Evolutionary conservation across 192 early-diverging fungal species (phyloP).

Genomic region (Gorgonomyces haynaldii): DNA sequence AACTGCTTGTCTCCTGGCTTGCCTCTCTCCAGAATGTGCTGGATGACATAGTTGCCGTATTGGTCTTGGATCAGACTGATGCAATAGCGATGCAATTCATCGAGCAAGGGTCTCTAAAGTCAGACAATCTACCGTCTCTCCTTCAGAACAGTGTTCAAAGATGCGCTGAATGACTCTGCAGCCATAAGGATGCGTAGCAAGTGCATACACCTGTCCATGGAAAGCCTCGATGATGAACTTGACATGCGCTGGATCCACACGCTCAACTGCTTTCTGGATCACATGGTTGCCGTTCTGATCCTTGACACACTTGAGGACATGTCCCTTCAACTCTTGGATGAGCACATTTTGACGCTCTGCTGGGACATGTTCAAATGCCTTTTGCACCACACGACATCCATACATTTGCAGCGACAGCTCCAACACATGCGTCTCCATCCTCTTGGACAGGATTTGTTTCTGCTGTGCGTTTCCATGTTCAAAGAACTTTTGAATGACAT

Average conservation of each 20-base stretch:
- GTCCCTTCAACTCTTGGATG: slow-evolving; percentile 84
- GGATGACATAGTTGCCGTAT: slow-evolving; percentile 99
- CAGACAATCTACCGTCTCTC: slow-evolving; percentile 28
- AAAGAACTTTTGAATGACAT: slow-evolving; percentile 99
- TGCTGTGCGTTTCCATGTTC: slow-evolving; percentile 78
- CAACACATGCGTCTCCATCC: slow-evolving; percentile 94
- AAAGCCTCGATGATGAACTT: slow-evolving; percentile 96
- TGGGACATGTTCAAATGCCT: slow-evolving; percentile 89
- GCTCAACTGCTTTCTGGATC: slow-evolving; percentile 98
- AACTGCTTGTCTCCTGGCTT: slow-evolving; percentile 75
- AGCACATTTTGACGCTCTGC: slow-evolving; percentile 83
- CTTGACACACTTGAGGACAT: slow-evolving; percentile 97
- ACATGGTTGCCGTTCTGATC: slow-evolving; percentile 99
- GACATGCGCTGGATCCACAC: slow-evolving; percentile 84
- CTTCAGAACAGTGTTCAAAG: slow-evolving; percentile 97
- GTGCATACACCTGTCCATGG: slow-evolving; percentile 87
- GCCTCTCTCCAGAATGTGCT: slow-evolving; percentile 94
- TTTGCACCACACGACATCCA: slow-evolving; percentile 97
- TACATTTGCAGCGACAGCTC: slow-evolving; percentile 97
- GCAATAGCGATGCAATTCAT: slow-evolving; percentile 89
- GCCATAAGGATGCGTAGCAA: slow-evolving; percentile 97
- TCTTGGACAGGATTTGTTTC: slow-evolving; percentile 80
- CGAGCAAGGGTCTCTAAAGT: slow-evolving; percentile 62
- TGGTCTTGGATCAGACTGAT: slow-evolving; percentile 91
- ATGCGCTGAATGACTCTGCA: slow-evolving; percentile 98